A percentile compares a stretch with the other conserved stretches of the same genome.
Evolutionary conservation across 371 early-diverging fungal genomes (phyloP).

Genomic region (Lichtheimia ornata): DNA sequence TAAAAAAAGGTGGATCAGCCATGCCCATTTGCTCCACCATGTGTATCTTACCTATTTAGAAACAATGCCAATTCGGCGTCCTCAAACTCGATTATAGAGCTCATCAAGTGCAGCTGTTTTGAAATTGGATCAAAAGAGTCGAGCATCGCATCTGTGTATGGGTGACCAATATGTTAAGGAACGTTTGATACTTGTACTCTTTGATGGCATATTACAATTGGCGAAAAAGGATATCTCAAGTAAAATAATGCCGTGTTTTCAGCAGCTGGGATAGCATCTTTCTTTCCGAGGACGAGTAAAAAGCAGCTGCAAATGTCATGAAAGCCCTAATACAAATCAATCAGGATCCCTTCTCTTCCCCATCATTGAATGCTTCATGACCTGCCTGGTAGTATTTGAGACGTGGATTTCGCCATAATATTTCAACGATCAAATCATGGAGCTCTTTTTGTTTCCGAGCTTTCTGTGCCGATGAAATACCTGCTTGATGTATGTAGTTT

Average conservation of each 20-base stretch:
- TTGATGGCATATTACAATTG: background rate
- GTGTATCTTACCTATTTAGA: constrained; percentile 29
- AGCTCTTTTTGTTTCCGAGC: constrained; percentile 51
- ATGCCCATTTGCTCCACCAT: background rate
- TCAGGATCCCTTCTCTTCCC: too few relatives aligned
- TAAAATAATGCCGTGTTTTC: constrained; percentile 56
- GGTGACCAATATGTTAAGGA: too few relatives aligned
- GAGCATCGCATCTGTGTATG: constrained; percentile 49
- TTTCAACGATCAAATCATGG: constrained; percentile 49
- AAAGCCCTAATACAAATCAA: constrained; percentile 34
- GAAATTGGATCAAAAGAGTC: constrained; percentile 54
- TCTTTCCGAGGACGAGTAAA: constrained; percentile 52
- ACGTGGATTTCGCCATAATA: constrained; percentile 52
- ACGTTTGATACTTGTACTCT: too few relatives aligned
- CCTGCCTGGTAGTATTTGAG: constrained; percentile 53
- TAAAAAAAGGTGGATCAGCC: background rate
- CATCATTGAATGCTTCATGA: too few relatives aligned
- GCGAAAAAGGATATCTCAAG: constrained; percentile 34
- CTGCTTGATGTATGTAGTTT: constrained; percentile 15
- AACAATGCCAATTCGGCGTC: constrained; percentile 36
- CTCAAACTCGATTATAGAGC: constrained; percentile 48
- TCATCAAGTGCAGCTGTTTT: constrained; percentile 48
- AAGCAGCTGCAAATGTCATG: constrained; percentile 58
- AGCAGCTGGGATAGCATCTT: constrained; percentile 51
- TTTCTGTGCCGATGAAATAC: constrained; percentile 46